A percentile compares a stretch with the other conserved stretches of the same genome.
Evolutionary conservation across 2,329 filamentous ascomycete genomes (phyloP).

Genomic region (Ustulina deusta): DNA sequence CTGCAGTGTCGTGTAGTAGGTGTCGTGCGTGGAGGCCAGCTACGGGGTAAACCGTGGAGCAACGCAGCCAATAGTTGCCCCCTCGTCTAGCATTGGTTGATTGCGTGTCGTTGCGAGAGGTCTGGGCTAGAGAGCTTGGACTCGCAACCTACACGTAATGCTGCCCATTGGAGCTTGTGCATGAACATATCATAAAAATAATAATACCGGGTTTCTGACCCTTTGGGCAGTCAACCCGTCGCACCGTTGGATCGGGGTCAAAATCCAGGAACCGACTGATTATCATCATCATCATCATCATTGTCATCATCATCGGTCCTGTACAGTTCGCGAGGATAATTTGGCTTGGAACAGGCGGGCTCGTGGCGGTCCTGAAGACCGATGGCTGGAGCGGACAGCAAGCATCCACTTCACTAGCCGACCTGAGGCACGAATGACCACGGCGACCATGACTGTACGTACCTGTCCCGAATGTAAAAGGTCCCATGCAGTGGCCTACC

Average conservation of each 20-base stretch:
- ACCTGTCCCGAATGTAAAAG: conserved; percentile 44
- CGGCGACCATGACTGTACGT: conserved; percentile 33
- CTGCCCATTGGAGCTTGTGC: neutral
- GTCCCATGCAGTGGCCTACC: conserved; percentile 47
- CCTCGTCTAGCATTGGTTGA: conserved; percentile 22
- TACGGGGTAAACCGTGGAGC: conserved; percentile 25
- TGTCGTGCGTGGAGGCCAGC: neutral
- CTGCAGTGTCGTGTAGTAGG: neutral
- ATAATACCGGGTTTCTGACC: too few relatives aligned
- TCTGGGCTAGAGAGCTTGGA: conserved; percentile 1
- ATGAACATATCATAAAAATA: too few relatives aligned
- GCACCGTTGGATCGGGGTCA: too few relatives aligned
- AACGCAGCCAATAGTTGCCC: conserved; percentile 12
- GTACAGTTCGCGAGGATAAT: too few relatives aligned
- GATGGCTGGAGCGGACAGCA: neutral
- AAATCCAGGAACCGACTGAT: too few relatives aligned
- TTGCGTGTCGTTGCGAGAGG: conserved; percentile 4
- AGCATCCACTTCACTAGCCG: neutral
- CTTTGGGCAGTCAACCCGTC: too few relatives aligned
- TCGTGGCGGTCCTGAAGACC: neutral
- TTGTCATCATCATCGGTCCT: too few relatives aligned
- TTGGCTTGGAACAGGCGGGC: neutral
- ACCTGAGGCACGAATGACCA: neutral
- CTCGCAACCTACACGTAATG: conserved; percentile 2
- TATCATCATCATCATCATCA: too few relatives aligned